Evolutionary conservation across 768 basidiomycete genomes (phyloP).

Genomic region (Mrakia blollopis): DNA sequence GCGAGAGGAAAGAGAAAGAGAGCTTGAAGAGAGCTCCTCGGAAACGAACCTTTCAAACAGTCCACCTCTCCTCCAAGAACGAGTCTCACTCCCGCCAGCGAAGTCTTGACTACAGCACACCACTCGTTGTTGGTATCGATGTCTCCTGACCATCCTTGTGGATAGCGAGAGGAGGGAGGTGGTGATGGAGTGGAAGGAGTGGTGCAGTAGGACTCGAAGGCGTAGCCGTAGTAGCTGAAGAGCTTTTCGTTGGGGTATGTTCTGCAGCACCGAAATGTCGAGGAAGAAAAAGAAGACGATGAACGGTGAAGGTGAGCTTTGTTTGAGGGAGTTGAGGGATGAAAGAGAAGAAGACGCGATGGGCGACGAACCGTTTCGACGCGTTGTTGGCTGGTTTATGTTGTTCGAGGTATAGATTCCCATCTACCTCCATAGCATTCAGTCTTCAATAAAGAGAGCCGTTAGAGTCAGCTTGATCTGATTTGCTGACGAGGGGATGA

Average conservation of each 20-base stretch:
- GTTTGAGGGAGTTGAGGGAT: not conserved
- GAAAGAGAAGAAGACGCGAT: not conserved
- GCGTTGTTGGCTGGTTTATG: constrained; percentile 38
- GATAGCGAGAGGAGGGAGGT: not conserved
- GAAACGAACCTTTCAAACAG: constrained; percentile 38
- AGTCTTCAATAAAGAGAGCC: constrained; percentile 24
- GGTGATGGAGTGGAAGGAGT: constrained; percentile 11
- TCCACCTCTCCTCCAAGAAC: constrained; percentile 46
- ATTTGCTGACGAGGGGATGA: not conserved
- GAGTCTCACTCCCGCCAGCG: constrained; percentile 41
- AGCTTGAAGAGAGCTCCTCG: no score
- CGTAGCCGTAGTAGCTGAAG: constrained; percentile 35
- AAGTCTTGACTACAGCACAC: constrained; percentile 43
- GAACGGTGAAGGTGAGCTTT: not conserved
- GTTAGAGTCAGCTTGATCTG: not conserved
- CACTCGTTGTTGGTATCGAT: constrained; percentile 46
- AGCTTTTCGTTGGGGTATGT: constrained; percentile 16
- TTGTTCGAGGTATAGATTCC: constrained; percentile 44
- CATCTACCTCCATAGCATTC: constrained; percentile 41
- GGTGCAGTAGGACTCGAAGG: constrained; percentile 44
- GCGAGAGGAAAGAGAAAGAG: no score
- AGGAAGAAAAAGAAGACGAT: no score
- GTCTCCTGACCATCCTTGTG: constrained; percentile 41
- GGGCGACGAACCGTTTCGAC: constrained; percentile 34
- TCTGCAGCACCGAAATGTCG: no score